Base-by-base conservation (phyloP, 2,329 filamentous ascomycete genomes). In the Colletotrichum costaricense region DNA sequence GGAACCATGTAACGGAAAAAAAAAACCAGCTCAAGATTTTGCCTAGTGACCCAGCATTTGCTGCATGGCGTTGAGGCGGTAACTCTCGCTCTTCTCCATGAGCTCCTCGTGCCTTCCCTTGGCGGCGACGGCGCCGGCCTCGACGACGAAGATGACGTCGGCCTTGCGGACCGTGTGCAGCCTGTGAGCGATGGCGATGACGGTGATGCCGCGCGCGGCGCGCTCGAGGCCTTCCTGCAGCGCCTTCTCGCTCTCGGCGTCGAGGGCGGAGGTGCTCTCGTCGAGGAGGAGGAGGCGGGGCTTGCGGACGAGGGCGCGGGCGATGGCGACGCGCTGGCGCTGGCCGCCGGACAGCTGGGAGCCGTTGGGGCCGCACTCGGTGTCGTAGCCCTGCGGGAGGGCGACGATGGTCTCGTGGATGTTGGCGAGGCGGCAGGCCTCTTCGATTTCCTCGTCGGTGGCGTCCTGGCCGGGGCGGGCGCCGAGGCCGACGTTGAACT, bases 261-360 rank as follows among this genome's bases (percentile, higher is more conserved):
- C 93, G 2, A 95, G 84, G 5, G 90, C 91, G 35, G 88, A 90
- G 0, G 93, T 94, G 7, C 91, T 89, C 82, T 95, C 93, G 76
- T 95, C 93, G 0, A 95, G 84, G 33, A 95, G 86, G 14, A 94
- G 80, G 2, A 95, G 83, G 63, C 89, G 86, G 0, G 93, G 93
- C 24, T 88, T 85, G 0, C 93, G 86, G 2, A 93, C 84, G 0
- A 94, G 84, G 2, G 93, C 92, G 9, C 93, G 86, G 0, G 93
- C 93, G 76, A 95, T 94, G 1, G 90, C 88, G 22, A 95, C 78
- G 2, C 93, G 86, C 78, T 95, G 93, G 7, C 89, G 89, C 79
- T 95, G 93, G 0, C 93, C 93, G 7, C 93, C 93, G 0, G 91
- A 93, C 4, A 95, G 80, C 24, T 90, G 86, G 0, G 89, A 90